These are phyloP conservation scores for Pyrenochaeta sp. DNA, from an alignment of 2,329 filamentous ascomycete species.

Conservation along the genomic window DNA sequence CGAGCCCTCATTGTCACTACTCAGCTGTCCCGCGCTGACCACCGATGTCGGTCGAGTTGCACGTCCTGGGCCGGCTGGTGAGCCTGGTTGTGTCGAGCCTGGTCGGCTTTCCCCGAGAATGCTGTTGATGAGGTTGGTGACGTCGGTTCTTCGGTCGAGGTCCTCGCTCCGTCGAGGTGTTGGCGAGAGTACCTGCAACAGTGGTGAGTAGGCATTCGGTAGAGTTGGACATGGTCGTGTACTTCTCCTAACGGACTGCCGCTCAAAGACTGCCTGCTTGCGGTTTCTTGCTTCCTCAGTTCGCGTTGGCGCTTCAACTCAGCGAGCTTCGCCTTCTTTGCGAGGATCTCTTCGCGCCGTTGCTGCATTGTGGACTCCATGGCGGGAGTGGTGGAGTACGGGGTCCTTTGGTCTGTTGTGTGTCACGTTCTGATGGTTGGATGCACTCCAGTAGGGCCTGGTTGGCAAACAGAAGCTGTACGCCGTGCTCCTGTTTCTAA, in stretches of 20 bases:
- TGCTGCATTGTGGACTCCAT: slow-evolving; percentile 70
- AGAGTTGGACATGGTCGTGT: slow-evolving; percentile 29
- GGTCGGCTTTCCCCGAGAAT: slow-evolving; percentile 82
- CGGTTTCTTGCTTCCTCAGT: slow-evolving; percentile 77
- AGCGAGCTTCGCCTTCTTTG: slow-evolving; percentile 95
- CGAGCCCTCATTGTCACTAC: slow-evolving; percentile 68
- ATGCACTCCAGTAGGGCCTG: background rate
- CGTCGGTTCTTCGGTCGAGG: slow-evolving; percentile 69
- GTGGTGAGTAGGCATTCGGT: slow-evolving; percentile 15
- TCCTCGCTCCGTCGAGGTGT: slow-evolving; percentile 71
- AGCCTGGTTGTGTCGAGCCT: slow-evolving; percentile 68
- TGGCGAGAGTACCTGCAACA: slow-evolving; percentile 70
- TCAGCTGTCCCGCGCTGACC: slow-evolving; percentile 81
- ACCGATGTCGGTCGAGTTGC: slow-evolving; percentile 87
- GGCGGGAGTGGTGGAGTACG: slow-evolving; percentile 12
- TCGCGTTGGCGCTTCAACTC: slow-evolving; percentile 95
- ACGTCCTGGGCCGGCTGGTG: slow-evolving; percentile 53
- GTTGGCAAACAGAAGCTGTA: background rate
- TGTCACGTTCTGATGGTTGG: background rate
- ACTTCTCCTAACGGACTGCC: slow-evolving; percentile 76
- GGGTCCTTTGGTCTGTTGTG: slow-evolving; percentile 3
- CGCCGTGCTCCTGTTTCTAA: background rate
- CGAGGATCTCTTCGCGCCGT: slow-evolving; percentile 93
- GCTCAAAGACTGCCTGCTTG: slow-evolving; percentile 68
- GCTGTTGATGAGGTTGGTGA: slow-evolving; percentile 85